These are phyloP conservation scores for Scenedesmus sp. DNA, from an alignment of 163 green algal species.

Conservation along the genomic window DNA sequence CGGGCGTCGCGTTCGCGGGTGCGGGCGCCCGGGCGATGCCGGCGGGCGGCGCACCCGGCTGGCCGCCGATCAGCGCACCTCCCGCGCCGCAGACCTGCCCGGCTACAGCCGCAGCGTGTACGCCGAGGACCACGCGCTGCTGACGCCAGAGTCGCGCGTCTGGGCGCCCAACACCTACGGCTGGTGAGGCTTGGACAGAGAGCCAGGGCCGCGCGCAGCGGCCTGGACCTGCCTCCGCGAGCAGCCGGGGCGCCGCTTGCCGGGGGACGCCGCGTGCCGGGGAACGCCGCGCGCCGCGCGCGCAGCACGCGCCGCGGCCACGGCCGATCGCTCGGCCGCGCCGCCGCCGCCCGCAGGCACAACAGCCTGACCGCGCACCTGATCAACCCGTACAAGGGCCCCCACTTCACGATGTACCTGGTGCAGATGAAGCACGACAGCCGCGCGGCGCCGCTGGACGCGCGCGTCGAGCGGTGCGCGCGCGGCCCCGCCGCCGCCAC, in stretches of 20 bases:
- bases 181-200: too few species aligned
- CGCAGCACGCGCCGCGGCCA: too few species aligned
- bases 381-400: conserved; percentile 80
- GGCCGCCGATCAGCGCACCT: background rate
- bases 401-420: conserved; percentile 93
- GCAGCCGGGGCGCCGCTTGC: background rate
- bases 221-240: too few species aligned
- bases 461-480: conserved; percentile 13
- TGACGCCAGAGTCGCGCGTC: conserved; percentile 89
- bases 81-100: conserved; percentile 75
- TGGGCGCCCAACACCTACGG: conserved; percentile 61
- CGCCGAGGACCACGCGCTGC: conserved; percentile 84
- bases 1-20: conserved; percentile 17
- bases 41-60: background rate
- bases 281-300: too few species aligned
- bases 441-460: background rate
- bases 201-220: too few species aligned
- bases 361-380: conserved; percentile 81
- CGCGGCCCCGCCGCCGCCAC: too few species aligned
- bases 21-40: background rate
- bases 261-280: too few species aligned
- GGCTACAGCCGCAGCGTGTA: conserved; percentile 91
- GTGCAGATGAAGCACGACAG: conserved; percentile 66
- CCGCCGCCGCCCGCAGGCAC: conserved; percentile 50
- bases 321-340: too few species aligned